Evolutionary conservation across 2,329 filamentous ascomycete genomes (phyloP), one percentile per base, ranked within the genome.

Genomic region (Hypomyces rosellus): DNA sequence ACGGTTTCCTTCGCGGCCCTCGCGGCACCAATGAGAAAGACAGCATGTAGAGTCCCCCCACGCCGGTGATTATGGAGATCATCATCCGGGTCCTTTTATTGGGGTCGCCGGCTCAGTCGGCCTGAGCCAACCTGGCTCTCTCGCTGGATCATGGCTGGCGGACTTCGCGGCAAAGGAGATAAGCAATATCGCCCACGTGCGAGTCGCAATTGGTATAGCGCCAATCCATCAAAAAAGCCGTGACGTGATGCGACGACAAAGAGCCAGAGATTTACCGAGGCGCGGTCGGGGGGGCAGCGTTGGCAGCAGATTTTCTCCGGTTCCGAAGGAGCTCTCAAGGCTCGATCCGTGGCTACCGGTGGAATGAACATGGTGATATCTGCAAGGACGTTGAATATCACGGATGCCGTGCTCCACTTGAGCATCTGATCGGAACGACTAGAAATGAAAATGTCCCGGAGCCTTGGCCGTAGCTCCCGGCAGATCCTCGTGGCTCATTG

Each of bases 401-500:
- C 44, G 47, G 52, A 44, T 42, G 36, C 49, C 39, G 40, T 51
- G 50, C 54, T 60, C 59, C 59, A 61, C 59, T 57, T 59, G 58
- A 57, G 56, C 52, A 54, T 61, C 57, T 46, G 48, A 34, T 30
- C 49, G 49, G 49, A 50, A 52, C 43, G 48, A 52, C 46, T 48
- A 50, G 51, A 55, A 49, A 54, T 56, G 41, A 45, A 43, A 49
- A 55, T 45, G 48, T 41, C 46, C 50, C 50, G 50, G 51, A 46
- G 47, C 53, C 49, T 53, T 50, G 49, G 33, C 48, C 50, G 45
- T 47, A 52, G 52, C 39, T 43, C 49, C 45, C 41, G 41, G 46
- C 33, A 33, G 39, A 45, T 46, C 38, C 44, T 49, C 14, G 40
- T 33, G 39, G 50, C 54, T 51, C 49, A 59, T 60, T 57, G 55